A percentile compares a stretch with the other conserved stretches of the same genome.
Conservation (phyloP, 176 grass and related monocot species). For the Urochloa ruziziensis region DNA sequence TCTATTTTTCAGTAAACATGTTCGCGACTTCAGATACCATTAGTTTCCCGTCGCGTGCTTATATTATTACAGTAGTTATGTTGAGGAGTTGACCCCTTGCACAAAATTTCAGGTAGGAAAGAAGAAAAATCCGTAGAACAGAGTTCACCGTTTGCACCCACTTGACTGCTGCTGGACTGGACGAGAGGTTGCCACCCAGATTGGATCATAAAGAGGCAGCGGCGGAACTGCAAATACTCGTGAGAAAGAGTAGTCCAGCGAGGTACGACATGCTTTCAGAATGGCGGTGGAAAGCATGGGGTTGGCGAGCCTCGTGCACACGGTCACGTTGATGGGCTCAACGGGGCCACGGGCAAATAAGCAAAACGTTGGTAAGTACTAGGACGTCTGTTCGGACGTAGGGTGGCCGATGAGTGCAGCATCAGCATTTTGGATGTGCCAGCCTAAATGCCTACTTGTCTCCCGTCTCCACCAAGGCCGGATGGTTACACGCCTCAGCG, state of each 20-base stretch:
- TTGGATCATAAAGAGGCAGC: not conserved
- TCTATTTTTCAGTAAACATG: not conserved
- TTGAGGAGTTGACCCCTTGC: too few species aligned
- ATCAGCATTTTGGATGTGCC: too few species aligned
- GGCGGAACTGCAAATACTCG: not conserved
- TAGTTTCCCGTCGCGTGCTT: not conserved
- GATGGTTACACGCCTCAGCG: not conserved
- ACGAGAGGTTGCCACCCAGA: not conserved
- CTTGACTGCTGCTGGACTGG: not conserved
- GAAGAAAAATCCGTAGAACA: too few species aligned
- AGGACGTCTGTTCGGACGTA: too few species aligned
- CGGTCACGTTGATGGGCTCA: not conserved
- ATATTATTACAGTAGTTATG: too few species aligned
- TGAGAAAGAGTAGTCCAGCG: not conserved
- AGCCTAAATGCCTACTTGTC: too few species aligned
- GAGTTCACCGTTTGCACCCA: not conserved
- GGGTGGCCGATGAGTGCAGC: not conserved
- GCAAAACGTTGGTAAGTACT: not conserved
- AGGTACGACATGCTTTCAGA: not conserved
- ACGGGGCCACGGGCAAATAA: not conserved
- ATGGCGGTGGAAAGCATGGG: not conserved
- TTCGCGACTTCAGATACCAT: not conserved
- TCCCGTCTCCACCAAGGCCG: too few species aligned
- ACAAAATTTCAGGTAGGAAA: too few species aligned
- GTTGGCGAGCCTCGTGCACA: not conserved